These are phyloP conservation scores for Scorias spongiosa DNA, from an alignment of 2,329 filamentous ascomycete genomes.

Conservation along the genomic window DNA sequence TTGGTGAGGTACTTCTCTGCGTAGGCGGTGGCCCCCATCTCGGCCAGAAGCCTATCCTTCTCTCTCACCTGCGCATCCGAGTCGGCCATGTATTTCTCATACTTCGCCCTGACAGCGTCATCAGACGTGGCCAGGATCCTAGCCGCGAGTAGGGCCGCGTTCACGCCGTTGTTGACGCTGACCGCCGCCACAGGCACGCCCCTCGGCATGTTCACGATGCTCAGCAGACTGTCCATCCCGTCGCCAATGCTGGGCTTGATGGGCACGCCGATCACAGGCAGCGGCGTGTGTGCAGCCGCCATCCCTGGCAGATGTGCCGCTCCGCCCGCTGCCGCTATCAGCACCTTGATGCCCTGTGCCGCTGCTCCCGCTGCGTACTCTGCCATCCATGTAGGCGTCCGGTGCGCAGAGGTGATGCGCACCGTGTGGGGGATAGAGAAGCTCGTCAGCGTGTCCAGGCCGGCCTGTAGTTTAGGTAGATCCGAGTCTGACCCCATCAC, in stretches of 20 bases:
- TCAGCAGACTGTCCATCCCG: constrained; percentile 34
- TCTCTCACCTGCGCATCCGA: constrained; percentile 49
- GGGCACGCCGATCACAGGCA: constrained; percentile 37
- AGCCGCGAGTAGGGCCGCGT: constrained; percentile 32
- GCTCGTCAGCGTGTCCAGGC: constrained; percentile 49
- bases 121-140: constrained; percentile 33
- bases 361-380: constrained; percentile 27
- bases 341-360: constrained; percentile 24
- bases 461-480: constrained; percentile 50
- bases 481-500: constrained; percentile 79
- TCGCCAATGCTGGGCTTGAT: constrained; percentile 35
- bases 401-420: constrained; percentile 60
- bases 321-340: constrained; percentile 35
- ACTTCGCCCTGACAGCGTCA: constrained; percentile 38
- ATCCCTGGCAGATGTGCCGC: constrained; percentile 38
- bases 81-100: constrained; percentile 46
- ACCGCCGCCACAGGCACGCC: constrained; percentile 27
- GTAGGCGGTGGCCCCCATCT: constrained; percentile 30
- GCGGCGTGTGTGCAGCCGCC: constrained; percentile 33
- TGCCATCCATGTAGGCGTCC: constrained; percentile 34
- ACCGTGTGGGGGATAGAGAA: constrained; percentile 58
- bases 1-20: constrained; percentile 13
- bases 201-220: constrained; percentile 37
- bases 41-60: constrained; percentile 44
- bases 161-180: constrained; percentile 31